Evolutionary conservation across 345 rosid species (phyloP).

Genomic region (Populus deltoides): DNA sequence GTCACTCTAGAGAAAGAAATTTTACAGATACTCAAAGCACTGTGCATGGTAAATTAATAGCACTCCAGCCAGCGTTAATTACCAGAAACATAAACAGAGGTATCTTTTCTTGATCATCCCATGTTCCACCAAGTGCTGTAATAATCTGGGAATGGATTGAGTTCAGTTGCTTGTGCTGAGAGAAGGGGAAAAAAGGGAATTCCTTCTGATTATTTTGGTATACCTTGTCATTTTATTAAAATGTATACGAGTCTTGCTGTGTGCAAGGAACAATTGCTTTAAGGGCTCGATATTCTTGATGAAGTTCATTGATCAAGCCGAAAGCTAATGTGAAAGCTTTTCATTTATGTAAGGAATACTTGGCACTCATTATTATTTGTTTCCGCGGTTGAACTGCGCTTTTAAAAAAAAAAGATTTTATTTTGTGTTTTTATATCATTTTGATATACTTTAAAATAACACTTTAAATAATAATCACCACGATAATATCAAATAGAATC

Average conservation of each 20-base stretch:
- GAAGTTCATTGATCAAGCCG: neutral
- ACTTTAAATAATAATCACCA: too few species aligned
- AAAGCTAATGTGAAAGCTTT: neutral
- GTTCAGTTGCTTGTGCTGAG: neutral
- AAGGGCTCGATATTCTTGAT: neutral
- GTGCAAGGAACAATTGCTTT: neutral
- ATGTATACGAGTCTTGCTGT: neutral
- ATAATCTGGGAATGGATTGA: neutral
- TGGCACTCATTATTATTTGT: neutral
- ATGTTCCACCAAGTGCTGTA: neutral
- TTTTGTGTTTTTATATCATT: too few species aligned
- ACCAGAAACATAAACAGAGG: neutral
- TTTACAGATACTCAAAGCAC: neutral
- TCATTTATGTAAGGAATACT: conserved; percentile 21
- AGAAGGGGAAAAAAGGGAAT: neutral
- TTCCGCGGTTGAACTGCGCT: too few species aligned
- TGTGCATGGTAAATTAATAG: neutral
- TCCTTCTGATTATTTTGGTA: neutral
- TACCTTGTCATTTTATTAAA: too few species aligned
- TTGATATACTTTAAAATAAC: too few species aligned
- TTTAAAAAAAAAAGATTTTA: too few species aligned
- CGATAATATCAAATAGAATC: neutral
- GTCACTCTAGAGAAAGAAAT: neutral
- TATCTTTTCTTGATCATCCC: neutral
- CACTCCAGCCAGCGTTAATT: too few species aligned